These are phyloP conservation scores for Suillus luteus DNA, from an alignment of 768 basidiomycete genomes.

Conservation along the genomic window DNA sequence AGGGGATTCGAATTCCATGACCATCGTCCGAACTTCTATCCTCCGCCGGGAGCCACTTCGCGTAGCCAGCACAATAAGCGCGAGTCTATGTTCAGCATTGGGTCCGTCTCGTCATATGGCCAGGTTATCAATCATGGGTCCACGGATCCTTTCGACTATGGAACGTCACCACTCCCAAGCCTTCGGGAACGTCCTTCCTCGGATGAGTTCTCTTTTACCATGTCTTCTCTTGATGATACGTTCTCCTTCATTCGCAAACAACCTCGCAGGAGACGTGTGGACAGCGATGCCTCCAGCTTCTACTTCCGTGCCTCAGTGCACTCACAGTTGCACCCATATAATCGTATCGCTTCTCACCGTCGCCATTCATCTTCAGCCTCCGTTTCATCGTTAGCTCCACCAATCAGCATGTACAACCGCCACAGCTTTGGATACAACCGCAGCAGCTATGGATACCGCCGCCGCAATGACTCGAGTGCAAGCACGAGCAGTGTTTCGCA, in stretches of 20 bases:
- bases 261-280: conserved; percentile 54
- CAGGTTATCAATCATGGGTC: conserved; percentile 61
- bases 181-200: conserved; percentile 56
- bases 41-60: conserved; percentile 44
- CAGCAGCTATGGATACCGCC: conserved; percentile 48
- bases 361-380: conserved; percentile 67
- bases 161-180: conserved; percentile 41
- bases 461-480: conserved; percentile 58
- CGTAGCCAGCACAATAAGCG: conserved; percentile 45
- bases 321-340: conserved; percentile 35
- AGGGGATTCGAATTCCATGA: conserved; percentile 75
- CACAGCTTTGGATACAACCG: conserved; percentile 61
- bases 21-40: conserved; percentile 66
- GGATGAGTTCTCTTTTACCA: conserved; percentile 59
- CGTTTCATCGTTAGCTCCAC: conserved; percentile 56
- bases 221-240: conserved; percentile 67
- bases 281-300: conserved; percentile 78
- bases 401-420: conserved; percentile 73
- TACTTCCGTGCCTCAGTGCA: conserved; percentile 51
- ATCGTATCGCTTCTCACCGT: conserved; percentile 47
- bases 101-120: conserved; percentile 80
- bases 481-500: conserved; percentile 61
- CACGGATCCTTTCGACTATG: conserved; percentile 76
- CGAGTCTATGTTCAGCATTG: conserved; percentile 71
- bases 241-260: conserved; percentile 59